Base-by-base conservation (phyloP, 805 yeast species). In the Teunomyces atbi region DNA sequence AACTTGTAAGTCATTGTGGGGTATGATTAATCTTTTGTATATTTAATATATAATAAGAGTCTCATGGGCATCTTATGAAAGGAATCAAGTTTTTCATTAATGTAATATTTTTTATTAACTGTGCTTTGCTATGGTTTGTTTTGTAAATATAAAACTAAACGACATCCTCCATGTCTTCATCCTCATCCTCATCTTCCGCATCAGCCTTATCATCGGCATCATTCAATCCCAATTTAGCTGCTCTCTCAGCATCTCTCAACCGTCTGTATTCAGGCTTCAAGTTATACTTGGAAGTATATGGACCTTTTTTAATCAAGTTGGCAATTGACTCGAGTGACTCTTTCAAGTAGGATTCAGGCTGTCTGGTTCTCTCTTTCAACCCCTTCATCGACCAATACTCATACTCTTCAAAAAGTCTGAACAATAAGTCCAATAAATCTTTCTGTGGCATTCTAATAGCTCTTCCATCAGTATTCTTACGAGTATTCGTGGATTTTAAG, bases 361-460 rank as follows among this genome's bases (percentile, higher is more conserved):
- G 99, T 58, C 85, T 84, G 2, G 97, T 90, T 55, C 96, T 80
- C 63, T 94, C 99, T 60, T 89, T 86, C 51, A 94, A 74, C 33
- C 97, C 97, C 67, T 90, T 90, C 76, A 94, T 77, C 8, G 94
- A 83, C 99, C 99, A 94, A 66, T 91, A 94, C 62, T 92, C 97
- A 64, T 86, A 89, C 64, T 91, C 95, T 65, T 90, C 97, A 66
- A 94, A 94, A 58, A 92, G 74, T 56, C 86, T 79, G 80, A 94
- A 94, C 55, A 94, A 71, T 54, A 88, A 70, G 66, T 91, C 97
- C 76, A 92, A 78, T 47, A 94, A 78, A 52, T 90, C 97, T 63
- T 87, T 89, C 71, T 88, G 83, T 32, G 96, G 96, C 85, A 94
- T 88, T 64, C 99, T 81, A 54, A 87, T 89, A 28, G 97, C 96